Evolutionary conservation across 75 land plant species (phyloP).

Genomic region (Larix kaempferi): DNA sequence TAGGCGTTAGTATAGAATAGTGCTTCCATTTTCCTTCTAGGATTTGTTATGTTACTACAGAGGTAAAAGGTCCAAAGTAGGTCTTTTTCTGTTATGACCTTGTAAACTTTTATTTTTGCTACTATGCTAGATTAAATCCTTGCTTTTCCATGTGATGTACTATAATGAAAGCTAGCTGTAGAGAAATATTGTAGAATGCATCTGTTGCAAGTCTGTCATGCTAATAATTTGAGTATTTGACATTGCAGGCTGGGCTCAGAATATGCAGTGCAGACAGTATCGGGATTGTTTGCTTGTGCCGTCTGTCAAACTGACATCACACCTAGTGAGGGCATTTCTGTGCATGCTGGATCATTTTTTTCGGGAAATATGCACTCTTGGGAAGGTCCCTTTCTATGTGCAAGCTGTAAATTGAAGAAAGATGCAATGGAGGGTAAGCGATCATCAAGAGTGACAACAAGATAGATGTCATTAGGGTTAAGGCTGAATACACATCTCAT

Average conservation of each 20-base stretch:
- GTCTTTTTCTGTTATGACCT: too few relatives aligned
- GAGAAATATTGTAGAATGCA: too few relatives aligned
- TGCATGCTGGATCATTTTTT: constrained; percentile 46
- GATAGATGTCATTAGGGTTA: background rate
- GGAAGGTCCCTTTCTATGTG: constrained; percentile 46
- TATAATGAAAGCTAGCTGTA: too few relatives aligned
- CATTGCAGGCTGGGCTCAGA: constrained; percentile 31
- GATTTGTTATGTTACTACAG: background rate
- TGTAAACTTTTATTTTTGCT: background rate
- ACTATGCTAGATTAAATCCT: background rate
- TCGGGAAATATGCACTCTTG: constrained; percentile 17
- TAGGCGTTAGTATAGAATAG: background rate
- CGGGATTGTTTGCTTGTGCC: constrained; percentile 33
- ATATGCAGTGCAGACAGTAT: constrained; percentile 12
- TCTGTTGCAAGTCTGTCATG: too few relatives aligned
- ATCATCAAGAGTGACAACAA: background rate
- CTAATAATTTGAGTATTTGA: too few relatives aligned
- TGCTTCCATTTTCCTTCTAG: background rate
- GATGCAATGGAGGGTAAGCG: constrained; percentile 22
- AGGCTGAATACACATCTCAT: background rate
- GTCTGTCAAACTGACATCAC: constrained; percentile 35
- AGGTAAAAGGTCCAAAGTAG: background rate
- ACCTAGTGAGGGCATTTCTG: constrained; percentile 28
- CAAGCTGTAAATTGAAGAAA: constrained; percentile 33
- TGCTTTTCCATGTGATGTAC: background rate